Conservation (phyloP, 2,329 filamentous ascomycete species). For the Trichoderma asperellum region DNA sequence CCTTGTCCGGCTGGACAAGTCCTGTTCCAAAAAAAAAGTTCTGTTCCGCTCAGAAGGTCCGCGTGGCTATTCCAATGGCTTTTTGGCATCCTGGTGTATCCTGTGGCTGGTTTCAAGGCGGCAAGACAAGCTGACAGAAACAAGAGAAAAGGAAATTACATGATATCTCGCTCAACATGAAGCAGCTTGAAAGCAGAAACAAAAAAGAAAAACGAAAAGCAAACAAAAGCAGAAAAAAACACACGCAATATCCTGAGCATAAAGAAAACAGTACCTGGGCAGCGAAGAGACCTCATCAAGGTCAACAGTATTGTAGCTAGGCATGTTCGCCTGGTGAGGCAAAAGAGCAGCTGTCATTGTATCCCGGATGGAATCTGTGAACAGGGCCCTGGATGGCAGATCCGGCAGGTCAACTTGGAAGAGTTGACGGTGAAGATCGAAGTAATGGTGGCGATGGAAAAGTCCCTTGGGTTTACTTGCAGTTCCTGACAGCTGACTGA, state of each 20-base stretch:
- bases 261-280: slow-evolving; percentile 64
- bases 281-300: slow-evolving; percentile 64
- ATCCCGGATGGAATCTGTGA: slow-evolving; percentile 43
- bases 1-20: slow-evolving; percentile 42
- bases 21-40: slow-evolving; percentile 31
- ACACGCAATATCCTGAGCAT: slow-evolving; percentile 30
- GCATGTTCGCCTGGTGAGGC: slow-evolving; percentile 55
- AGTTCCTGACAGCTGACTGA: slow-evolving; percentile 28
- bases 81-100: slow-evolving; percentile 29
- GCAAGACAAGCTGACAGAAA: slow-evolving; percentile 32
- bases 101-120: slow-evolving; percentile 32
- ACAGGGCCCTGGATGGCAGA: slow-evolving; percentile 35
- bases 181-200: slow-evolving; percentile 34
- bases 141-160: slow-evolving; percentile 39
- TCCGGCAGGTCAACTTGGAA: slow-evolving; percentile 38
- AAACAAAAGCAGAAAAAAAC: slow-evolving; percentile 38
- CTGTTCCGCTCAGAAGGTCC: slow-evolving; percentile 21
- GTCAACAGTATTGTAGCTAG: slow-evolving; percentile 56
- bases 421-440: slow-evolving; percentile 30
- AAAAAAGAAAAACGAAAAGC: slow-evolving; percentile 32
- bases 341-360: slow-evolving; percentile 55
- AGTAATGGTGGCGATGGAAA: slow-evolving; percentile 34
- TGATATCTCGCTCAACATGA: slow-evolving; percentile 36
- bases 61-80: slow-evolving; percentile 29
- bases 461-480: slow-evolving; percentile 28